These are phyloP conservation scores for Phytophthora cryptogea DNA, from an alignment of 352 stramenopile species.

Conservation along the genomic window DNA sequence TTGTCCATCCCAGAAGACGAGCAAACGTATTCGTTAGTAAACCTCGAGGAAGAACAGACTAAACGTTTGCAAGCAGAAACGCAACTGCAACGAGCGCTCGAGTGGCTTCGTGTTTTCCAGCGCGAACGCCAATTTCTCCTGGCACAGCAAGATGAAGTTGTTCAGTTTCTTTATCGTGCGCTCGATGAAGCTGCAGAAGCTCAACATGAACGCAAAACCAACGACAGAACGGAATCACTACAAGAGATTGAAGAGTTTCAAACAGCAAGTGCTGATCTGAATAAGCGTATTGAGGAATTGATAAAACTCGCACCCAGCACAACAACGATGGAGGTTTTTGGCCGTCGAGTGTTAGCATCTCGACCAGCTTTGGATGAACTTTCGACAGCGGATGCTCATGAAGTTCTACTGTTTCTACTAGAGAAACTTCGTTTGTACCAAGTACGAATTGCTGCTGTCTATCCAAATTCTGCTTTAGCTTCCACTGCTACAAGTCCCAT, in stretches of 20 bases:
- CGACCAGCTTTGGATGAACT: constrained; percentile 57
- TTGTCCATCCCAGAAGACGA: constrained; percentile 3
- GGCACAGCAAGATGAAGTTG: constrained; percentile 66
- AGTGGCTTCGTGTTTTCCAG: constrained; percentile 60
- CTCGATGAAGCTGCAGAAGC: constrained; percentile 39
- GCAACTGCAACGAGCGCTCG: constrained; percentile 37
- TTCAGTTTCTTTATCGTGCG: constrained; percentile 57
- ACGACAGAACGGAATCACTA: neutral
- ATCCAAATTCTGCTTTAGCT: constrained; percentile 11
- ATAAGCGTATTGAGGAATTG: constrained; percentile 29
- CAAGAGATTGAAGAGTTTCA: neutral
- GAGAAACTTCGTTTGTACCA: constrained; percentile 74
- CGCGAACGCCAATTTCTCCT: constrained; percentile 61
- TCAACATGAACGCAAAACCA: neutral
- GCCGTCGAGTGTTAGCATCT: constrained; percentile 28
- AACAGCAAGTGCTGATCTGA: constrained; percentile 1
- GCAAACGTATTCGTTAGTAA: neutral
- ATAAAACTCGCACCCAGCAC: constrained; percentile 25
- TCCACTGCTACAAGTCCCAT: constrained; percentile 10
- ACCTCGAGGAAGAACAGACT: constrained; percentile 10
- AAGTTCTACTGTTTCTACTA: constrained; percentile 60
- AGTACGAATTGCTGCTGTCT: constrained; percentile 50
- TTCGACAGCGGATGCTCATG: constrained; percentile 41
- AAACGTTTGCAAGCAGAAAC: constrained; percentile 35
- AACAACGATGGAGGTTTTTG: constrained; percentile 47